phyloP scores from a whole-genome alignment of 2,329 filamentous ascomycete species.

The Diplocarpon mali region DNA sequence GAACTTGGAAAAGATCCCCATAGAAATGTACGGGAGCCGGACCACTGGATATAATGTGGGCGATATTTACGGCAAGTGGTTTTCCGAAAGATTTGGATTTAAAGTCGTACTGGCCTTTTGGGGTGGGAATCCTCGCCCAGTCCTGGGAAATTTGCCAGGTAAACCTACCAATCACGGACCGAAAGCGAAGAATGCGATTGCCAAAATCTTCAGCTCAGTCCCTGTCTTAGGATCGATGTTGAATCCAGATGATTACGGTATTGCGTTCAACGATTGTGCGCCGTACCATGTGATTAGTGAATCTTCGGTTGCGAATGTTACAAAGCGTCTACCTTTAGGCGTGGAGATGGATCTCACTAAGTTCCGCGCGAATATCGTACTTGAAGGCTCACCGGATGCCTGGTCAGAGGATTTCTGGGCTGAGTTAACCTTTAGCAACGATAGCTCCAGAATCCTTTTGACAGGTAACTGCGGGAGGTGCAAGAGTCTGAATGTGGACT shows the following conservation, averaged over 20 bases:
- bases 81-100: conserved; percentile 55
- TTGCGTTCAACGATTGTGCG: conserved; percentile 65
- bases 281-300: conserved; percentile 64
- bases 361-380: conserved; percentile 63
- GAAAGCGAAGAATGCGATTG: conserved; percentile 5
- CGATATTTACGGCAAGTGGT: conserved; percentile 49
- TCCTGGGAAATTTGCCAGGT: conserved; percentile 39
- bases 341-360: conserved; percentile 51
- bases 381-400: conserved; percentile 41
- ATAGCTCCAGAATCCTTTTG: conserved; percentile 36
- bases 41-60: conserved; percentile 55
- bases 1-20: conserved; percentile 35
- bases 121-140: conserved; percentile 45
- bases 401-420: conserved; percentile 68
- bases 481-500: conserved; percentile 61
- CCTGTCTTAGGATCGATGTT: conserved; percentile 15
- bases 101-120: conserved; percentile 52
- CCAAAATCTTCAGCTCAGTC: conserved; percentile 12
- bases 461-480: conserved; percentile 64
- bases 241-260: conserved; percentile 31
- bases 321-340: conserved; percentile 38
- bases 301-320: conserved; percentile 58
- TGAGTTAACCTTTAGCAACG: conserved; percentile 8
- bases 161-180: conserved; percentile 13
- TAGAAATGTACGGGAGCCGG: conserved; percentile 49